Percentiles rank a stretch among this genome's conserved stretches.
phyloP scores from a whole-genome alignment of 805 yeast species.

The Candida maesae region DNA sequence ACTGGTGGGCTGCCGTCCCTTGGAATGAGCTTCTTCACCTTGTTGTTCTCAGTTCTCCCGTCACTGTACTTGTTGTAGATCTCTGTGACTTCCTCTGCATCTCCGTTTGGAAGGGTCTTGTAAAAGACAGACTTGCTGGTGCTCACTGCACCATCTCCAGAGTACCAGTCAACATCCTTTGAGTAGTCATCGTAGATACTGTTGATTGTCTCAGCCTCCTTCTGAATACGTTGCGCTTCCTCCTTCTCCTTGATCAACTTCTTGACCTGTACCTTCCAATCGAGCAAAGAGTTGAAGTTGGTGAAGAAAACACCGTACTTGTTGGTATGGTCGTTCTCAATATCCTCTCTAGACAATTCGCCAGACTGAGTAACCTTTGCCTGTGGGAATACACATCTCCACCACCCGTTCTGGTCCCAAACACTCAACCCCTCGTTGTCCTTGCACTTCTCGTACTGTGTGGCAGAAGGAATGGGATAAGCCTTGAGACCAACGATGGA shows the following conservation, averaged over 20 bases:
- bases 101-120: constrained; percentile 40
- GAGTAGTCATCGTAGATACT: constrained; percentile 25
- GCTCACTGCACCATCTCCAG: constrained; percentile 2
- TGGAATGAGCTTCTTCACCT: constrained; percentile 36
- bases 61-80: constrained; percentile 37
- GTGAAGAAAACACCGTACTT: constrained; percentile 58
- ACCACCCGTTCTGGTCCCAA: constrained; percentile 83
- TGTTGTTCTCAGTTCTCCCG: constrained; percentile 38
- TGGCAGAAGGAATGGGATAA: constrained; percentile 53
- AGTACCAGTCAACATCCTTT: constrained; percentile 19
- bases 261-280: constrained; percentile 61
- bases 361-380: constrained; percentile 29
- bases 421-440: constrained; percentile 63
- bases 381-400: constrained; percentile 87
- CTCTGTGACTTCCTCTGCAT: constrained; percentile 37
- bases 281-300: constrained; percentile 59
- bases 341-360: constrained; percentile 52
- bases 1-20: constrained; percentile 33
- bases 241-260: constrained; percentile 40
- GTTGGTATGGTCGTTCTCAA: constrained; percentile 41
- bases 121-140: constrained; percentile 30
- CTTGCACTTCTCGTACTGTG: constrained; percentile 60
- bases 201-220: constrained; percentile 15
- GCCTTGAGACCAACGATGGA: constrained; percentile 41
- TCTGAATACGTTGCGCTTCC: constrained; percentile 12